These are phyloP conservation scores for Sugiyamaella valdiviana DNA, from an alignment of 805 yeast genomes.

Conservation along the genomic window DNA sequence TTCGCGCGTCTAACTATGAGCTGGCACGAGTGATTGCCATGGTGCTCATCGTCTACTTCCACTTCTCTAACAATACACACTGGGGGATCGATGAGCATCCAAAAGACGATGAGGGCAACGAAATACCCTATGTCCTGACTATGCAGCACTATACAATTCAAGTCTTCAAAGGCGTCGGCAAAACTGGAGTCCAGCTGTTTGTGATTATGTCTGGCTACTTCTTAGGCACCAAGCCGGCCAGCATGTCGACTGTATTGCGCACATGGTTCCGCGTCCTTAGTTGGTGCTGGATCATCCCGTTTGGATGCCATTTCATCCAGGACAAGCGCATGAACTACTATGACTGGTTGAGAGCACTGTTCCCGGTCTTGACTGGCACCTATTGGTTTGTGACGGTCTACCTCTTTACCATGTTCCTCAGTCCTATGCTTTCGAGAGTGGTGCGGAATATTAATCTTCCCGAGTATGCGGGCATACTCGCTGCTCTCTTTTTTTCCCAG, in stretches of 20 bases:
- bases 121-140: not conserved
- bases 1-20: slow-evolving; percentile 7
- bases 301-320: not conserved
- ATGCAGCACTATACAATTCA: not conserved
- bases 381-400: slow-evolving; percentile 6
- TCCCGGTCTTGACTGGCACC: slow-evolving; percentile 1
- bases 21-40: slow-evolving; percentile 4
- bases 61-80: not conserved
- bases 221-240: not conserved
- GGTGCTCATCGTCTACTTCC: slow-evolving; percentile 2
- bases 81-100: not conserved
- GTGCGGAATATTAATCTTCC: not conserved
- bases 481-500: not conserved
- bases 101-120: slow-evolving; percentile 1
- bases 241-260: not conserved
- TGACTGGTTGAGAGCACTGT: not conserved
- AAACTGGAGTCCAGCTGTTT: slow-evolving; percentile 5
- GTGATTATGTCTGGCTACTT: slow-evolving; percentile 9
- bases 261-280: slow-evolving; percentile 4
- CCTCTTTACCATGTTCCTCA: not conserved
- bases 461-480: slow-evolving; percentile 4
- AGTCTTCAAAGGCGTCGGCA: not conserved
- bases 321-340: not conserved
- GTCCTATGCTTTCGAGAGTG: slow-evolving; percentile 2
- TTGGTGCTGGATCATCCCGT: slow-evolving; percentile 6